phyloP scores from a whole-genome alignment of 169 alveolate species.

The Fabrea salina region DNA sequence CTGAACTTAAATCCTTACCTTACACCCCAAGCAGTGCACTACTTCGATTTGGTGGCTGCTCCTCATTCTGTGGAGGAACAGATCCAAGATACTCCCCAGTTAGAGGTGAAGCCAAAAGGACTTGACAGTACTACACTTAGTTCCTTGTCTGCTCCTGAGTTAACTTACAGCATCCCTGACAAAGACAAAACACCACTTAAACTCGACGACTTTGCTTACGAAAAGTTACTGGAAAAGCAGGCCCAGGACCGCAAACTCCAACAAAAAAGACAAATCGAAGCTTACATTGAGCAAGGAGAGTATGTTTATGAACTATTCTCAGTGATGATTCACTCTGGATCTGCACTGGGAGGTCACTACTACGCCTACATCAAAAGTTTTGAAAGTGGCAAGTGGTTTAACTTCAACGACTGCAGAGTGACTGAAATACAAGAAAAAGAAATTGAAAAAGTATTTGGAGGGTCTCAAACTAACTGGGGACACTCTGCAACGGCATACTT shows the following conservation, averaged over 20 bases:
- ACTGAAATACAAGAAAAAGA: slow-evolving; percentile 11
- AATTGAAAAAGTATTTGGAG: slow-evolving; percentile 36
- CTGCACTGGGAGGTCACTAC: slow-evolving; percentile 85
- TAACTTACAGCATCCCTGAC: not conserved
- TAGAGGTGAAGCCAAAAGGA: slow-evolving; percentile 37
- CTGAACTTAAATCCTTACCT: slow-evolving; percentile 71
- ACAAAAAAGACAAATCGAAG: slow-evolving; percentile 27
- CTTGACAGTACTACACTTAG: not conserved
- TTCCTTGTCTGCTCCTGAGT: not conserved
- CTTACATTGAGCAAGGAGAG: slow-evolving; percentile 52
- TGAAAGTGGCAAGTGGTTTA: slow-evolving; percentile 6
- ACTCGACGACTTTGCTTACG: not conserved
- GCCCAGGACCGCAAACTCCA: slow-evolving; percentile 26
- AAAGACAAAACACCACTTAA: not conserved
- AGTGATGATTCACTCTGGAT: slow-evolving; percentile 80
- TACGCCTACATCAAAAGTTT: slow-evolving; percentile 68
- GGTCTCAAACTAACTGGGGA: not conserved
- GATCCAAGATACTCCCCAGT: not conserved
- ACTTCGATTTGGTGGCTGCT: not conserved
- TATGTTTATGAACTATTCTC: slow-evolving; percentile 71
- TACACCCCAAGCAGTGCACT: not conserved
- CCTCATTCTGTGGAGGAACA: not conserved
- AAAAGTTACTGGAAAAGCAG: not conserved
- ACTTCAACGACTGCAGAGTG: slow-evolving; percentile 38
- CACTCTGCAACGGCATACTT: slow-evolving; percentile 17